A percentile compares a stretch with the other conserved stretches of the same genome.
phyloP scores from a whole-genome alignment of 371 early-diverging fungal genomes.

The Mucor circinelloides region DNA sequence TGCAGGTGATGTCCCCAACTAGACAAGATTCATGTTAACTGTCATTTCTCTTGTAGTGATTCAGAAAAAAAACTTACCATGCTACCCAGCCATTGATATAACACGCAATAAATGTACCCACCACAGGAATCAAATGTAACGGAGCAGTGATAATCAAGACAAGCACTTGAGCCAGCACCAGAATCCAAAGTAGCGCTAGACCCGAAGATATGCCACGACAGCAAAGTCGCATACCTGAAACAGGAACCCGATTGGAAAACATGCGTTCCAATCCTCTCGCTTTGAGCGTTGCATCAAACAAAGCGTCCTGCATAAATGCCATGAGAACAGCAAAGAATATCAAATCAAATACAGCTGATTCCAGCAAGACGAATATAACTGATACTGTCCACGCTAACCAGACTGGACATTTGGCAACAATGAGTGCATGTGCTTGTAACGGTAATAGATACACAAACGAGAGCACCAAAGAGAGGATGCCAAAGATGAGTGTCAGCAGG shows the following conservation, averaged over 20 bases:
- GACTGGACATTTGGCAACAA: conserved; percentile 54
- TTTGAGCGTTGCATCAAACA: conserved; percentile 59
- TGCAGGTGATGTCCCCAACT: conserved; percentile 59
- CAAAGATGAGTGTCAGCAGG: conserved; percentile 41
- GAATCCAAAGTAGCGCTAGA: conserved; percentile 27
- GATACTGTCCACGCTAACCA: conserved; percentile 61
- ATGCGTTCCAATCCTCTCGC: conserved; percentile 53
- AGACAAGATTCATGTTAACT: neutral
- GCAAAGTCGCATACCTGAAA: conserved; percentile 36
- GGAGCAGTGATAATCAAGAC: conserved; percentile 60
- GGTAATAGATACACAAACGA: conserved; percentile 46
- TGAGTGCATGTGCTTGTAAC: conserved; percentile 59
- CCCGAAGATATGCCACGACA: conserved; percentile 47
- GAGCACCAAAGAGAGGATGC: conserved; percentile 37
- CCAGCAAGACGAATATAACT: conserved; percentile 57
- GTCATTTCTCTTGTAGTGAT: neutral
- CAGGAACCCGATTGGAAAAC: conserved; percentile 44
- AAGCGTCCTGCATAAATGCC: conserved; percentile 56
- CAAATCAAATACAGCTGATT: conserved; percentile 53
- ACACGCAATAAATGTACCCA: conserved; percentile 59
- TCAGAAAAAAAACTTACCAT: conserved; percentile 29
- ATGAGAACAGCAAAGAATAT: conserved; percentile 56
- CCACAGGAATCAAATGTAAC: conserved; percentile 61
- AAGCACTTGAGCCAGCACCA: conserved; percentile 33
- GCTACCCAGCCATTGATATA: conserved; percentile 61